Evolutionary conservation across 345 rosid species (phyloP), one percentile per base, ranked within the genome.

Genomic region (Gossypium turneri): DNA sequence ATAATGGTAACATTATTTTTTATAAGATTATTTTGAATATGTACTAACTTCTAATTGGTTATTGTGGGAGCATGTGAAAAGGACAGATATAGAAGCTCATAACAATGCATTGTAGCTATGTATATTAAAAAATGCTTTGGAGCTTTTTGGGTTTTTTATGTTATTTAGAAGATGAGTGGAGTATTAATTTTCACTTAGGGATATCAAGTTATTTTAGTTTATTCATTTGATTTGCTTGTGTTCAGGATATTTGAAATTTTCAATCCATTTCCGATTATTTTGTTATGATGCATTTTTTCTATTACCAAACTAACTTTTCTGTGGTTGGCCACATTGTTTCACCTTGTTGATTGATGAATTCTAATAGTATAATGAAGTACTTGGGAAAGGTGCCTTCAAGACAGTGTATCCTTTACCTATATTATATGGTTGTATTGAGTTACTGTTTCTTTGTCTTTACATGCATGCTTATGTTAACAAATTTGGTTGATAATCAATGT

Each of bases 351-450:
- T 44, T 44, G 1, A 74, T 78, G 84, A 48, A 48, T 72, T 58
- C 77, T 70, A 68, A 64, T 91, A 90, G 95, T 90, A 88, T 72
- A 89, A 85, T 64, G 95, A 90, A 74, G 81, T 90, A 74, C 76
- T 90, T 12, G 93, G 93, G 43, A 87, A 85, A 79, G 96, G 96
- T 56, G 96, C 93, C 74, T 90, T 88, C 84, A 90, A 90, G 88
- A 90, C 88, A 16, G 96, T 82, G 96, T 90, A 90, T 88, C 87
- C 89, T 85, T 81, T 52, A 45, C 24, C 58, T 61, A 34, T 16
- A 45, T 59, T 59, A 45, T 44, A 38, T 57, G 12, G 57, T 24
- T 41, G 55, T 41, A 67, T 24, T 7, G 41, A 8, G 12, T 47
- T 67, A 67, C 13, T 48, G 13, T 24, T 48, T 9, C 57, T 67